These are phyloP conservation scores for Sonneratia caseolaris DNA, from an alignment of 345 rosid species.

Conservation along the genomic window DNA sequence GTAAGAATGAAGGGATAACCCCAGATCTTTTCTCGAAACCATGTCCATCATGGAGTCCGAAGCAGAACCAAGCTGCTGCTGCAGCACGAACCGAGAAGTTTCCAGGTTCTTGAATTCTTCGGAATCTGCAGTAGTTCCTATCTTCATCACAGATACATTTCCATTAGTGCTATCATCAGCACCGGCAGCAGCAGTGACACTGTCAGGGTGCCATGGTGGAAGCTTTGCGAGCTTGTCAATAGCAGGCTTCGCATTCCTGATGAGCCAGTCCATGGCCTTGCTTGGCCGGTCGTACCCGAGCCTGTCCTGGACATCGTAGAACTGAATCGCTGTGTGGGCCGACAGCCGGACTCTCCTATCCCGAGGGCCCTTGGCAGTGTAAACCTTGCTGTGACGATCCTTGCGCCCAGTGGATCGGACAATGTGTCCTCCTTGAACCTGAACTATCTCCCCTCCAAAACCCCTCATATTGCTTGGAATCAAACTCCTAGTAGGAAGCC, in stretches of 20 bases:
- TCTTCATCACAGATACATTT: not conserved
- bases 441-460: constrained; percentile 56
- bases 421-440: constrained; percentile 75
- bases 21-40: constrained; percentile 31
- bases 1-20: constrained; percentile 14
- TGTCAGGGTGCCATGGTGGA: constrained; percentile 35
- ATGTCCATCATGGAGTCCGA: constrained; percentile 12
- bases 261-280: constrained; percentile 89
- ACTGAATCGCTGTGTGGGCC: constrained; percentile 84
- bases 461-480: constrained; percentile 20
- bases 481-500: not conserved
- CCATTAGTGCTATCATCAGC: not conserved
- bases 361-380: constrained; percentile 65
- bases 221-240: constrained; percentile 61
- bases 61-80: not conserved
- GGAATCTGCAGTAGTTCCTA: not conserved
- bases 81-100: not conserved
- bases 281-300: constrained; percentile 80
- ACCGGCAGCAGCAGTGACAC: not conserved
- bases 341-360: constrained; percentile 73
- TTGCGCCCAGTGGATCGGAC: constrained; percentile 63
- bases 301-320: constrained; percentile 85
- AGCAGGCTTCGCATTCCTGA: constrained; percentile 60
- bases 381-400: constrained; percentile 83
- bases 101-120: not conserved